phyloP scores from a whole-genome alignment of 768 basidiomycete species.

The Tephrocybe sp. region DNA sequence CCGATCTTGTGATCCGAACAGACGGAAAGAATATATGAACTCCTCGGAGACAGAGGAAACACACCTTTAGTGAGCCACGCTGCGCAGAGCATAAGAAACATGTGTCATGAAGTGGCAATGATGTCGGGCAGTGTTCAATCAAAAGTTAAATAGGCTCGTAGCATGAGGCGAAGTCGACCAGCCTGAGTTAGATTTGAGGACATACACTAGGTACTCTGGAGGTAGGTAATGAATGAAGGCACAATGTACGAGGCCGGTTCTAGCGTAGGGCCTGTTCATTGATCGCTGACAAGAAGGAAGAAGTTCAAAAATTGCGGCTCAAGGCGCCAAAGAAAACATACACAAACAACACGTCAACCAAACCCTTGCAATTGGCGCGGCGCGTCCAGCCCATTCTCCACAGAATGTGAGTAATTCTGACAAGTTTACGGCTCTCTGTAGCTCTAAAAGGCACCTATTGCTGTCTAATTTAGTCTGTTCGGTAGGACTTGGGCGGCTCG shows the following conservation, averaged over 20 bases:
- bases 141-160: not conserved
- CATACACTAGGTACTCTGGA: not conserved
- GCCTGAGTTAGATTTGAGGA: too few relatives aligned
- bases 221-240: slow-evolving; percentile 5
- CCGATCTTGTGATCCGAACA: too few relatives aligned
- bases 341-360: slow-evolving; percentile 19
- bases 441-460: not conserved
- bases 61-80: not conserved
- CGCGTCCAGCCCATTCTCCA: not conserved
- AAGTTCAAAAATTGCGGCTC: not conserved
- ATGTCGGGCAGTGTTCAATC: slow-evolving; percentile 5
- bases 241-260: slow-evolving; percentile 9
- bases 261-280: slow-evolving; percentile 13
- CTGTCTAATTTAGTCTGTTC: not conserved
- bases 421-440: slow-evolving; percentile 15
- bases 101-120: slow-evolving; percentile 4
- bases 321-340: slow-evolving; percentile 5
- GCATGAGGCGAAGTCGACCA: too few relatives aligned
- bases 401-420: slow-evolving; percentile 10
- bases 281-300: not conserved
- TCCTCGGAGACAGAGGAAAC: too few relatives aligned
- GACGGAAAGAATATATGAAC: too few relatives aligned
- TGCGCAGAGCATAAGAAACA: slow-evolving; percentile 4
- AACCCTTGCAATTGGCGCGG: slow-evolving; percentile 1
- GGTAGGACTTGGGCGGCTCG: not conserved